phyloP scores from a whole-genome alignment of 495 filamentous ascomycete genomes.

The Xylona heveae region DNA sequence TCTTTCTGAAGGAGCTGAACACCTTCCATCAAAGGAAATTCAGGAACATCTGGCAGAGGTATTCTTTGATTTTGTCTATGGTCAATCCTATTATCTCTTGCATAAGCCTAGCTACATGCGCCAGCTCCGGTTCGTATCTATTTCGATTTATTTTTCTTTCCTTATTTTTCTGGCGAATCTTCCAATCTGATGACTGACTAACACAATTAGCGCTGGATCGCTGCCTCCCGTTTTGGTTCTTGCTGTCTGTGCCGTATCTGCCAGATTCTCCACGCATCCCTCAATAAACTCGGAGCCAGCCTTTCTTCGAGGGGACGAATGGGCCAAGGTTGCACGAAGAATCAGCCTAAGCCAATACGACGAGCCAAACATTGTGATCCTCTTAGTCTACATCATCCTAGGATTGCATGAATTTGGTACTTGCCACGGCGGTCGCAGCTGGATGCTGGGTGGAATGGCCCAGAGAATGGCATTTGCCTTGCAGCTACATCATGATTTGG shows the following conservation, averaged over 20 bases:
- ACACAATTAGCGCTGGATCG: constrained; percentile 28
- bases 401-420: constrained; percentile 93
- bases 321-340: constrained; percentile 65
- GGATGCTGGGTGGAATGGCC: constrained; percentile 87
- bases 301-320: constrained; percentile 79
- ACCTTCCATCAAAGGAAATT: constrained; percentile 67
- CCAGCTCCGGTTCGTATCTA: constrained; percentile 35
- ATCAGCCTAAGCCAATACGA: constrained; percentile 75
- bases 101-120: constrained; percentile 96
- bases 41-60: constrained; percentile 89
- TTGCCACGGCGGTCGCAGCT: constrained; percentile 86
- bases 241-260: constrained; percentile 79
- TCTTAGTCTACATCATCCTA: constrained; percentile 72
- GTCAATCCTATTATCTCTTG: constrained; percentile 84
- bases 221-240: constrained; percentile 75
- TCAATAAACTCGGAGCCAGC: constrained; percentile 62
- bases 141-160: constrained; percentile 1
- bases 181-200: constrained; percentile 21
- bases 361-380: constrained; percentile 85
- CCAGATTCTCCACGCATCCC: constrained; percentile 89
- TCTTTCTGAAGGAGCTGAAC: constrained; percentile 60
- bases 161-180: background rate
- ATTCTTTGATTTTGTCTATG: constrained; percentile 92
- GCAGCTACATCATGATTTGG: constrained; percentile 84
- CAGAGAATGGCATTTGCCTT: constrained; percentile 93